phyloP scores from a whole-genome alignment of 2,329 filamentous ascomycete genomes.

The Bimuria novae-zelandiae region DNA sequence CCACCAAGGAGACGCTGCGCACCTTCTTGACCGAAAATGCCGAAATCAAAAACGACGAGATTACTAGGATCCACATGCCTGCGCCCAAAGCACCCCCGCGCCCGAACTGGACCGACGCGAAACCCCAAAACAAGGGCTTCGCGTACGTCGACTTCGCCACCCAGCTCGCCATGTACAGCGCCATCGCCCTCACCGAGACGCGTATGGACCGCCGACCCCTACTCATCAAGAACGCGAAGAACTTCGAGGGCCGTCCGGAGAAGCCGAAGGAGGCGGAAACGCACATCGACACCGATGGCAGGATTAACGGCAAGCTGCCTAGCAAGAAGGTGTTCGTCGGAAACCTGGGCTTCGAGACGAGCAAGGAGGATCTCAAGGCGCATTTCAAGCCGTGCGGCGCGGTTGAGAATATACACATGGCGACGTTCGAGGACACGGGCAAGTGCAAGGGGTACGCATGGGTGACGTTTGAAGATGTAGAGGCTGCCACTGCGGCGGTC shows the following conservation, averaged over 20 bases:
- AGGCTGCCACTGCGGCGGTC: slow-evolving; percentile 75
- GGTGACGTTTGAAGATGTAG: slow-evolving; percentile 84
- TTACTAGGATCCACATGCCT: slow-evolving; percentile 85
- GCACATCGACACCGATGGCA: slow-evolving; percentile 28
- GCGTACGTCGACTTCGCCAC: slow-evolving; percentile 92
- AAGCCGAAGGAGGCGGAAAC: slow-evolving; percentile 55
- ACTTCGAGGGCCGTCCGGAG: slow-evolving; percentile 85
- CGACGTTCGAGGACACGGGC: slow-evolving; percentile 93
- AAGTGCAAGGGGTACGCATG: slow-evolving; percentile 98
- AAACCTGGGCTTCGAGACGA: slow-evolving; percentile 56
- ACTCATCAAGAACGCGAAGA: slow-evolving; percentile 90
- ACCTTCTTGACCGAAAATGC: slow-evolving; percentile 78
- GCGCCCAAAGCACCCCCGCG: slow-evolving; percentile 49
- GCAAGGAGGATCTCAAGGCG: slow-evolving; percentile 76
- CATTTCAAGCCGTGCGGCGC: slow-evolving; percentile 87
- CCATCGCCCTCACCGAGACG: slow-evolving; percentile 84
- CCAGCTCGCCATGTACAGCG: slow-evolving; percentile 70
- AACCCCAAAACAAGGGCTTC: slow-evolving; percentile 83
- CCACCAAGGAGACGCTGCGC: slow-evolving; percentile 74
- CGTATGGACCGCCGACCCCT: slow-evolving; percentile 76
- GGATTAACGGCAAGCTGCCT: slow-evolving; percentile 60
- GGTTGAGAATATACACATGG: slow-evolving; percentile 82
- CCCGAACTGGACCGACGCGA: slow-evolving; percentile 49
- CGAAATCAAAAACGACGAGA: slow-evolving; percentile 63
- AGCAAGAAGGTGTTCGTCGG: slow-evolving; percentile 84